These are phyloP conservation scores for Coniferiporia weirii DNA, from an alignment of 1,284 basidiomycete genomes.

Conservation along the genomic window DNA sequence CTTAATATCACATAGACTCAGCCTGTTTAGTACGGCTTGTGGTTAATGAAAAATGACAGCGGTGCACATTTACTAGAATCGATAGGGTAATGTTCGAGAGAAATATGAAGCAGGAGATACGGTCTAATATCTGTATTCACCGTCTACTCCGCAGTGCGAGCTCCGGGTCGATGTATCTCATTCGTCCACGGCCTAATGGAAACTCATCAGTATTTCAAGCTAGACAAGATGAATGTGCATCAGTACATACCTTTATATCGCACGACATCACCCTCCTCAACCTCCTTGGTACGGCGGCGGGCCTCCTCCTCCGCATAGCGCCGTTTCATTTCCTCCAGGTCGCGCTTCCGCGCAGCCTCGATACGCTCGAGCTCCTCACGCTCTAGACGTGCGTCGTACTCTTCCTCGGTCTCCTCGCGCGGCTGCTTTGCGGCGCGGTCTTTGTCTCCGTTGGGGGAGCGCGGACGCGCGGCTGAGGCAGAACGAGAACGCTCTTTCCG, in stretches of 20 bases:
- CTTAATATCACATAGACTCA: neutral
- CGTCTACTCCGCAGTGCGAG: constrained; percentile 22
- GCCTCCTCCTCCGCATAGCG: constrained; percentile 32
- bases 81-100: too few species aligned
- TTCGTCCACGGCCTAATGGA: constrained; percentile 49
- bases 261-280: constrained; percentile 32
- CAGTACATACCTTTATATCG: constrained; percentile 52
- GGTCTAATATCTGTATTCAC: neutral
- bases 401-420: constrained; percentile 50
- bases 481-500: constrained; percentile 22
- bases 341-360: constrained; percentile 39
- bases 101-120: neutral
- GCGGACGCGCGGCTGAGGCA: constrained; percentile 4
- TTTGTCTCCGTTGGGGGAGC: constrained; percentile 13
- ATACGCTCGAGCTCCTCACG: constrained; percentile 62
- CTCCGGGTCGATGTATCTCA: constrained; percentile 66
- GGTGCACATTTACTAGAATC: neutral
- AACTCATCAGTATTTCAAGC: too few species aligned
- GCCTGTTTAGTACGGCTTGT: neutral
- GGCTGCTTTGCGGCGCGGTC: constrained; percentile 30
- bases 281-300: constrained; percentile 28
- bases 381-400: constrained; percentile 68
- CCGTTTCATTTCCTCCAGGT: constrained; percentile 46
- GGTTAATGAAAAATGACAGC: neutral
- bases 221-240: neutral